A percentile compares a stretch with the other conserved stretches of the same genome.
These are phyloP conservation scores for Trichoderma aggressivum DNA, from an alignment of 2,329 filamentous ascomycete species.

Conservation along the genomic window DNA sequence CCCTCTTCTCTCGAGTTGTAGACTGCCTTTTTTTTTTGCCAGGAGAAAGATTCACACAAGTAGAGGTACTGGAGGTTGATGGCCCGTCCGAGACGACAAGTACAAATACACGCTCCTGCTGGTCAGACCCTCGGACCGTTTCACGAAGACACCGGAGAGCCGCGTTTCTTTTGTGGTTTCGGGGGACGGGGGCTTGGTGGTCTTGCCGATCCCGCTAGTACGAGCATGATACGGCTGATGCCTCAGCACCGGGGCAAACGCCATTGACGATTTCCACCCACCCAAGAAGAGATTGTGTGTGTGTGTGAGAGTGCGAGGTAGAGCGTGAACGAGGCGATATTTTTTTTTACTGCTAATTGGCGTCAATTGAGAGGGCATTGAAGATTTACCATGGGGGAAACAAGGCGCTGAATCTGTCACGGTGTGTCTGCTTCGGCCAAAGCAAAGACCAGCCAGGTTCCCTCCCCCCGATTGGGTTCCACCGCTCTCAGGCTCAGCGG, in stretches of 20 bases:
- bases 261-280: background rate
- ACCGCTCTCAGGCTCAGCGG: constrained; percentile 9
- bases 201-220: background rate
- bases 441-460: background rate
- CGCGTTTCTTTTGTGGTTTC: background rate
- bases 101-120: background rate
- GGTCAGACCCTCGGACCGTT: background rate
- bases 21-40: background rate
- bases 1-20: background rate
- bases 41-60: background rate
- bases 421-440: background rate
- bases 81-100: background rate
- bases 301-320: background rate
- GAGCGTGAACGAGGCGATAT: background rate
- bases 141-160: background rate
- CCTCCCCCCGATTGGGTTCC: constrained; percentile 12
- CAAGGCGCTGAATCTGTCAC: background rate
- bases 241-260: background rate
- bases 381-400: background rate
- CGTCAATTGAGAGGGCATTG: background rate
- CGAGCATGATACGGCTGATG: background rate
- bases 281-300: background rate
- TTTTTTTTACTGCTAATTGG: background rate
- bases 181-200: background rate
- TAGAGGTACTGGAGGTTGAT: background rate